Evolutionary conservation across 1,139 yeast genomes (phyloP).

Genomic region (Saccharomyces hybrid): DNA sequence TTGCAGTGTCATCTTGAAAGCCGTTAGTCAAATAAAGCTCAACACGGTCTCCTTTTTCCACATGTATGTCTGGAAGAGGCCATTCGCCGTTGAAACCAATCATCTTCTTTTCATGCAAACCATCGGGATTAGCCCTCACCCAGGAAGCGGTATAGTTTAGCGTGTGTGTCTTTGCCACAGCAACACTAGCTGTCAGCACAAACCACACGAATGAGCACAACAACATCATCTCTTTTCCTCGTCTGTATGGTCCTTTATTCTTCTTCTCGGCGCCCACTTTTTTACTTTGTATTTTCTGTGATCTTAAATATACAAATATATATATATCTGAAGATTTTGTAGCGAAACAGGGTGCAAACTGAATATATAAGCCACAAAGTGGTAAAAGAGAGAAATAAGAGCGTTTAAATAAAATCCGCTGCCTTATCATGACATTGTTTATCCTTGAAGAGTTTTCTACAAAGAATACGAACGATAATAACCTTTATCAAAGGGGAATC

Average conservation of each 20-base stretch:
- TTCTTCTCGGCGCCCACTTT: neutral
- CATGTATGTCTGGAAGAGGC: conserved; percentile 67
- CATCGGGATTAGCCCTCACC: conserved; percentile 56
- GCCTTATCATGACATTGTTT: neutral
- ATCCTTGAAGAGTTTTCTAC: neutral
- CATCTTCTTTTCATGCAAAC: conserved; percentile 40
- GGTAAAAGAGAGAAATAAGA: neutral
- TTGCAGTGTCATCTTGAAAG: conserved; percentile 37
- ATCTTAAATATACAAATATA: too few relatives aligned
- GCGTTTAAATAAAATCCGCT: neutral
- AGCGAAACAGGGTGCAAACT: neutral
- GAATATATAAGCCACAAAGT: neutral
- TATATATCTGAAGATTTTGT: neutral
- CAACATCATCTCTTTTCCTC: neutral
- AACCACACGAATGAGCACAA: neutral
- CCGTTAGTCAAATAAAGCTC: conserved; percentile 52
- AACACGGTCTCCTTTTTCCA: conserved; percentile 56
- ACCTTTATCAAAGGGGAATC: neutral
- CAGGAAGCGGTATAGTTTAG: conserved; percentile 47
- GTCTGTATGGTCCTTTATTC: neutral
- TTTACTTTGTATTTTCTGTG: too few relatives aligned
- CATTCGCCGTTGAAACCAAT: conserved; percentile 64
- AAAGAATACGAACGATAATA: neutral
- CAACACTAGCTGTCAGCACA: conserved; percentile 2
- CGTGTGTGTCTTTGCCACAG: conserved; percentile 37